Percentiles rank a stretch among this genome's conserved stretches.
phyloP scores from a whole-genome alignment of 2,329 filamentous ascomycete species.

The Microsporum audouinii region DNA sequence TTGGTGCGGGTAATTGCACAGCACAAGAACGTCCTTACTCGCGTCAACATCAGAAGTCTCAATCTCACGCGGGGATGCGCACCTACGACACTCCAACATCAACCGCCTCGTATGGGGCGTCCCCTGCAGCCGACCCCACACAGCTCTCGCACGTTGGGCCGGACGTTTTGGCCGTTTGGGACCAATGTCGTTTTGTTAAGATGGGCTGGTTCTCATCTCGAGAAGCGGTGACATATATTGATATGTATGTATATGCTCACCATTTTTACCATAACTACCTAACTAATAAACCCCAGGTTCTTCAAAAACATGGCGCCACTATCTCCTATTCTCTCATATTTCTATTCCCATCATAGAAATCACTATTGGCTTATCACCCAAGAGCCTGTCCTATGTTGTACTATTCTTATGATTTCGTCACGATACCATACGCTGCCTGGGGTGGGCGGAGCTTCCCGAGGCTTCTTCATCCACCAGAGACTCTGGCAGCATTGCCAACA shows the following conservation, averaged over 20 bases:
- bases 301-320: slow-evolving; percentile 42
- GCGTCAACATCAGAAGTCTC: slow-evolving; percentile 16
- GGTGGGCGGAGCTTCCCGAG: slow-evolving; percentile 36
- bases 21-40: slow-evolving; percentile 14
- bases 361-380: slow-evolving; percentile 40
- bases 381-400: slow-evolving; percentile 44
- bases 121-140: slow-evolving; percentile 19
- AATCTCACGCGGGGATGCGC: slow-evolving; percentile 15
- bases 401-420: slow-evolving; percentile 46
- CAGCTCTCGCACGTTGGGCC: slow-evolving; percentile 21
- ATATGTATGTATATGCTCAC: slow-evolving; percentile 28
- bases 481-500: slow-evolving; percentile 46
- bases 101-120: slow-evolving; percentile 10
- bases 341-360: slow-evolving; percentile 39
- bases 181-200: slow-evolving; percentile 42
- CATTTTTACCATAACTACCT: neutral
- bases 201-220: slow-evolving; percentile 47
- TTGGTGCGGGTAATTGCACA: neutral
- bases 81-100: slow-evolving; percentile 27
- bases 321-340: slow-evolving; percentile 41
- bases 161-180: slow-evolving; percentile 37
- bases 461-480: slow-evolving; percentile 44
- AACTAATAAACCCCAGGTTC: slow-evolving; percentile 24
- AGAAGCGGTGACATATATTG: slow-evolving; percentile 44
- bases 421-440: slow-evolving; percentile 39